Base-by-base conservation (phyloP, 495 filamentous ascomycete genomes). In the Penicillium steckii region DNA sequence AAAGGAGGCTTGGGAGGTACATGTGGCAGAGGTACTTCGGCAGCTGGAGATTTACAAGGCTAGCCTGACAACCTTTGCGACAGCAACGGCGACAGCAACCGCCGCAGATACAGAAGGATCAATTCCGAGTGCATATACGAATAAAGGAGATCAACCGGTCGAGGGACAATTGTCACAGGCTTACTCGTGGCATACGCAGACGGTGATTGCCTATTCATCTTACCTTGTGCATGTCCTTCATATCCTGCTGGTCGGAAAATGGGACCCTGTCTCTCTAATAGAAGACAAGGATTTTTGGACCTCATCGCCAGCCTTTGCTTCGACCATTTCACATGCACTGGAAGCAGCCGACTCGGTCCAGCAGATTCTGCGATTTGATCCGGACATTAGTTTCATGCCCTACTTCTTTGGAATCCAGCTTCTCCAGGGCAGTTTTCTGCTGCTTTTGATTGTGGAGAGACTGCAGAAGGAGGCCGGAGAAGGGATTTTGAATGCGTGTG, bases 251-350 rank as follows among this genome's bases (percentile, higher is more conserved):
- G 87, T 88, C 24, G 88, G 88, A 22, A 94, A 91, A 70, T 94
- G 89, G 89, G 89, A 94, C 55, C 89, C 89, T 4, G 90, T 94
- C 55, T 85, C 86, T 18, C 77, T 94, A 3, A 82, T 94, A 3
- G 89, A 94, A 66, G 88, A 94, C 74, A 89, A 90, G 59, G 89
- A 92, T 61, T 81, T 91, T 49, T 94, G 89, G 89, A 94, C 90
- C 43, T 90, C 88, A 18, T 88, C 86, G 5, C 87, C 87, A 29
- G 84, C 87, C 3, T 94, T 94, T 70, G 84, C 88, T 50, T 85
- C 84, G 13, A 88, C 88, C 21, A 91, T 89, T 3, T 85, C 85
- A 1, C 89, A 92, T 55, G 87, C 88, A 7, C 81, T 94, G 13
- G 83, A 87, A 12, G 89, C 88, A 0, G 88, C 89, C 1, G 86